A percentile compares a stretch with the other conserved stretches of the same genome.
Conservation (phyloP, 257 asterid species). For the Datura wrightii region DNA sequence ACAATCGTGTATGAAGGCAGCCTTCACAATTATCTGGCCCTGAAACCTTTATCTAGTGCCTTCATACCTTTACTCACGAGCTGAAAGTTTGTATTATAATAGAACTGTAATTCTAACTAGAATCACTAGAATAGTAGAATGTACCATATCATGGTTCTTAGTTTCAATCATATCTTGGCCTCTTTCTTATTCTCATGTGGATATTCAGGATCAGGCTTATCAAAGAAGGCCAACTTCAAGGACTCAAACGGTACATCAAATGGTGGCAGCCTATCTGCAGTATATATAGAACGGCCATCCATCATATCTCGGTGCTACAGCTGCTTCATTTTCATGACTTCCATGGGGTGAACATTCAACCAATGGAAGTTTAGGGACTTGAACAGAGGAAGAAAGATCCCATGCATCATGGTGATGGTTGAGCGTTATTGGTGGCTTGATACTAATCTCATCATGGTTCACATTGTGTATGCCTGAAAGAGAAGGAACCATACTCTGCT, state of each 20-base stretch:
- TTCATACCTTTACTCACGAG: not conserved
- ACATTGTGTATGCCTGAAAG: not conserved
- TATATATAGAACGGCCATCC: not conserved
- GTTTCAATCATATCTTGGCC: constrained; percentile 3
- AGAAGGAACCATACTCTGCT: not conserved
- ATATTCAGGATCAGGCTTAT: constrained; percentile 18
- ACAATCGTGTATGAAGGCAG: not conserved
- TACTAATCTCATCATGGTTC: not conserved
- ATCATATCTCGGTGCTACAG: not conserved
- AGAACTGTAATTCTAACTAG: not conserved
- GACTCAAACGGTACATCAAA: not conserved
- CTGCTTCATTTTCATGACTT: not conserved
- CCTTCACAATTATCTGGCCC: not conserved
- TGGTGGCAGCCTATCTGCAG: not conserved
- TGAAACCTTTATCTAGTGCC: not conserved
- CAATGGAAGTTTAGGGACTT: not conserved
- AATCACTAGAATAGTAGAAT: not conserved
- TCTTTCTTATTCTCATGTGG: not conserved
- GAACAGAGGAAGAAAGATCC: not conserved
- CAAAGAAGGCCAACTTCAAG: constrained; percentile 9
- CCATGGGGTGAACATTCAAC: not conserved
- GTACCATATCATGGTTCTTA: constrained; percentile 12
- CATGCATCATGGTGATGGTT: not conserved
- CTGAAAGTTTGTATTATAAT: not conserved
- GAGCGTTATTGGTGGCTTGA: not conserved